Base-by-base conservation (phyloP, 2,329 filamentous ascomycete species). In the Ophiostoma piceae region DNA sequence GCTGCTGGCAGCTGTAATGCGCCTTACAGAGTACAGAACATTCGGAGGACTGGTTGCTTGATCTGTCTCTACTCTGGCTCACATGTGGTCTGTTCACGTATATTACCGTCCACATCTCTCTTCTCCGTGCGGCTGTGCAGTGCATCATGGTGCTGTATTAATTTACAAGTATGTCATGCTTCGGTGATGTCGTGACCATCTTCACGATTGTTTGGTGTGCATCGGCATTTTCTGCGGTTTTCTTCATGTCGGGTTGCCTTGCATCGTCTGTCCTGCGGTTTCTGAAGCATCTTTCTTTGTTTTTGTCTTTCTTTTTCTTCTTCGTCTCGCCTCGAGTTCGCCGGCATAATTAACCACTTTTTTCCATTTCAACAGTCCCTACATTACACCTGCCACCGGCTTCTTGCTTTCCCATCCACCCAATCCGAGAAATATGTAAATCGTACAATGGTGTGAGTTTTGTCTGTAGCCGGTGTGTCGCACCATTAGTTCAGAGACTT, bases 51-150 rank as follows among this genome's bases (percentile, higher is more conserved):
- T 47, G 43, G 16, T 6, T 47, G 16, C 43, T 47, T 47, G 19
- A 47, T 19, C 6, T 19, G 43, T 47, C 43, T 47, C 16, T 47
- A 6, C 43, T 43, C 41, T 3, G 43, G 51, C 8, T 57, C 51
- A 57, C 51, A 57, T 57, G 51, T 57, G 51, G 16, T 57, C 51
- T 57, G 51, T 26, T 26, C 51, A 57, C 12, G 16, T 57, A 57
- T 57, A 57, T 57, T 57, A 57, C 51, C 51, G 9, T 57, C 51
- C n/a, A 26, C n/a, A 26, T 26, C 51, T 14, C 11, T 12, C 9
- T 26, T 26, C 51, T 26, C 51, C 22, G 51, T 57, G n/a, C 51
- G 51, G 51, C 51, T 57, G 51, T 57, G 51, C 51, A 57, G 51
- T 26, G 51, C 51, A 54, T 54, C 19, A 12, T 26, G 47, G 22